Conservation (phyloP, 1,284 basidiomycete genomes). For the Leccinum fallax region DNA sequence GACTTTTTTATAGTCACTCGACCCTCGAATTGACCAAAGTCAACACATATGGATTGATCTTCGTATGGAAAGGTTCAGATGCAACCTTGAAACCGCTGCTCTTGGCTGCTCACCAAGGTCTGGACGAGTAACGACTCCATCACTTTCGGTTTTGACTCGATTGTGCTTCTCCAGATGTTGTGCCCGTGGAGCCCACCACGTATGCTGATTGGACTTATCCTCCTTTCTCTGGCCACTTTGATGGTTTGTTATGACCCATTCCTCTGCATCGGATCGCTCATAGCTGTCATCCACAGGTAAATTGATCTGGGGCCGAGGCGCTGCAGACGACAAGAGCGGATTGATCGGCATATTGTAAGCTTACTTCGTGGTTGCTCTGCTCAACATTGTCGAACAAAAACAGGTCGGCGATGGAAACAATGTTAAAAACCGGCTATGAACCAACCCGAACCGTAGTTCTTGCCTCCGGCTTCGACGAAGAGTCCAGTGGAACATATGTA, state of each 20-base stretch:
- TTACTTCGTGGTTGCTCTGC: neutral
- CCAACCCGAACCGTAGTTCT: slow-evolving; percentile 55
- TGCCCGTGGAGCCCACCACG: slow-evolving; percentile 57
- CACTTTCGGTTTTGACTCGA: neutral
- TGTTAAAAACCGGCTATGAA: slow-evolving; percentile 46
- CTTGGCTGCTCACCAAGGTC: slow-evolving; percentile 67
- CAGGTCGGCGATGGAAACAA: slow-evolving; percentile 43
- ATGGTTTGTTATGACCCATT: slow-evolving; percentile 34
- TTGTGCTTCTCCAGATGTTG: slow-evolving; percentile 46
- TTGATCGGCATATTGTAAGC: slow-evolving; percentile 47
- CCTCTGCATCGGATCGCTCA: neutral
- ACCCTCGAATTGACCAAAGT: slow-evolving; percentile 56
- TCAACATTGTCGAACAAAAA: neutral
- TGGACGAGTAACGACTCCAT: slow-evolving; percentile 2
- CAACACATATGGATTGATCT: slow-evolving; percentile 67
- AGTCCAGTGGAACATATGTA: slow-evolving; percentile 52
- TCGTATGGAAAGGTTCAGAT: slow-evolving; percentile 62
- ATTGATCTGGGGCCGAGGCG: slow-evolving; percentile 54
- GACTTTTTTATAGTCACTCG: slow-evolving; percentile 44
- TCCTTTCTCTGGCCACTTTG: slow-evolving; percentile 54
- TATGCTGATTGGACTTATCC: slow-evolving; percentile 56
- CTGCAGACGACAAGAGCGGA: slow-evolving; percentile 53
- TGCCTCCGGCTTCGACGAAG: slow-evolving; percentile 68
- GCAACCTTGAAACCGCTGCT: slow-evolving; percentile 62
- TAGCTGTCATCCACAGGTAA: slow-evolving; percentile 27